Base-by-base conservation (phyloP, 192 early-diverging fungal species). In the Cetraspora pellucida region DNA sequence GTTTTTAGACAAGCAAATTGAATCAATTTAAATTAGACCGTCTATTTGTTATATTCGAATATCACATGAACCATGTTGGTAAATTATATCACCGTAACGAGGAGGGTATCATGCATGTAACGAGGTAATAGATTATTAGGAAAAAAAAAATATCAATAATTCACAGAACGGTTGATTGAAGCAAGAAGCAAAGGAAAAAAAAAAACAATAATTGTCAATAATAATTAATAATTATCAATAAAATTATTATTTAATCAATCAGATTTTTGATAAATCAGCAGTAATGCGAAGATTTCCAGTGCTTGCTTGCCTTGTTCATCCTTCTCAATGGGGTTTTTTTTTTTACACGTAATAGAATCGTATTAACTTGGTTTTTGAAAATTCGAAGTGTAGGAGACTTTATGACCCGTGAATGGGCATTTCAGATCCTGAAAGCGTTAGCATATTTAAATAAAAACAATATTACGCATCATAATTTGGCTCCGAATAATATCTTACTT, bases 341-440 rank as follows among this genome's bases (percentile, higher is more conserved):
- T 54, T 54, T 54, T 54, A 19, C 19, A 16, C 50, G 2, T 54
- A 0, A 54, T 54, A 19, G 5, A 54, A 3, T 52, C 14, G 13
- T 17, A 19, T 54, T 54, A 54, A 19, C 19, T 61, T 44, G 19
- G 10, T 43, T 50, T 2, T 17, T 31, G 8, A 61, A 45, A 59
- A 55, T 69, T 68, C 43, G 19, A 60, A 84, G 83, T 9, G 69
- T 80, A 30, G 47, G 50, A 37, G 4, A 87, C 8, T 23, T 46
- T 1, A 69, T 54, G 21, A 57, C 87, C 11, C 79, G 84, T 49
- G 66, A 75, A 74, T 89, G 86, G 86, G 84, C 84, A 58, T 78
- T 80, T 23, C 86, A 91, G 69, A 84, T 90, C 21, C 58, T 87
- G 27, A 82, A 83, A 17, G 89, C 80, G 16, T 67, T 91, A 25